phyloP scores from a whole-genome alignment of 2,329 filamentous ascomycete genomes.

The Furcasterigmium sp. region DNA sequence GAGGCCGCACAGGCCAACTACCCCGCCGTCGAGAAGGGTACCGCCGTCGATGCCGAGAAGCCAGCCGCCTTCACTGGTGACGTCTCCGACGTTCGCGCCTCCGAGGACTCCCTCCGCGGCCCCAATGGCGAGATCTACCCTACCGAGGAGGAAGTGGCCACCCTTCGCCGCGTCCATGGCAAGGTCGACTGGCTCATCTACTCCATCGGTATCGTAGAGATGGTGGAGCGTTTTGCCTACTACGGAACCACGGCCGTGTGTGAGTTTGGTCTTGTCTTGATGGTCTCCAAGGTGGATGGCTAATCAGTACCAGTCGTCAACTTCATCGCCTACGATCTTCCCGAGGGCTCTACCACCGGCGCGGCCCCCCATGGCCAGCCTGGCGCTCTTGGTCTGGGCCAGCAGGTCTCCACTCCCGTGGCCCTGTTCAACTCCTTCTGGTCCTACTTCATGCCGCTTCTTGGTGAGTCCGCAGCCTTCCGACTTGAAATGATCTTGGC shows the following conservation, averaged over 20 bases:
- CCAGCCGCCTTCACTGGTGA: conserved; percentile 1
- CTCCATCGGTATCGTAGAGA: conserved; percentile 57
- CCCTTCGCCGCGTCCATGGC: conserved; percentile 46
- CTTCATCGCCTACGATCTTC: conserved; percentile 53
- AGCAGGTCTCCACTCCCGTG: conserved; percentile 9
- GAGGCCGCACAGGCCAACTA: conserved; percentile 6
- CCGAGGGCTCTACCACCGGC: conserved; percentile 44
- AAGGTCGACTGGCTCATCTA: conserved; percentile 49
- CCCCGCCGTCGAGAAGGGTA: conserved; percentile 9
- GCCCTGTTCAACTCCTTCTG: conserved; percentile 12
- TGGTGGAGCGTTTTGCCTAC: conserved; percentile 61
- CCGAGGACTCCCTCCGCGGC: conserved; percentile 1
- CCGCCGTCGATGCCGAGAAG: not conserved
- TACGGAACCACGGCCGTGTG: conserved; percentile 58
- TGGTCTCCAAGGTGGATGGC: not conserved
- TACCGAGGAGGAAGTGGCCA: conserved; percentile 47
- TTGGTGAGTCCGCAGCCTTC: conserved; percentile 2
- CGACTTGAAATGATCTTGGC: no score
- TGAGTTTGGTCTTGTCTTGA: conserved; percentile 37
- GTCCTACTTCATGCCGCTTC: conserved; percentile 19
- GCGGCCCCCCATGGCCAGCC: conserved; percentile 21
- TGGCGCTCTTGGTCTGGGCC: conserved; percentile 14
- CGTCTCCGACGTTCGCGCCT: not conserved
- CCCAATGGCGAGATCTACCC: conserved; percentile 32
- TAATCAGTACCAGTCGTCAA: conserved; percentile 40